Conservation (phyloP, 768 basidiomycete genomes). For the Rhizopogon vesiculosus region DNA sequence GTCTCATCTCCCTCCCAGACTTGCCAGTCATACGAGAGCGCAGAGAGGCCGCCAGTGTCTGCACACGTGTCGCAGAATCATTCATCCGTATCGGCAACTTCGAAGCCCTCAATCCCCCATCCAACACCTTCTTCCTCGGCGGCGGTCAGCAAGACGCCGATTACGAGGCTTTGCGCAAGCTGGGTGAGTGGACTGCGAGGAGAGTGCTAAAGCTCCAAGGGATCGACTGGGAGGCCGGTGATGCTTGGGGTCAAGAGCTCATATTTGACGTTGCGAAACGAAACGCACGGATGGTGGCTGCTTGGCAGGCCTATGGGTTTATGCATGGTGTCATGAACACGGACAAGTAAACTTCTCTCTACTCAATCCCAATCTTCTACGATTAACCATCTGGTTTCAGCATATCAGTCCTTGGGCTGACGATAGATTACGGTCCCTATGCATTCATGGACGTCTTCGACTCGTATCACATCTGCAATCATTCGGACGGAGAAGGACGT, state of each 20-base stretch:
- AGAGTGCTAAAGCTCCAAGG: slow-evolving; percentile 48
- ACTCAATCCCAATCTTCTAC: not conserved
- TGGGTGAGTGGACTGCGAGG: slow-evolving; percentile 71
- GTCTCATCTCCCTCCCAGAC: slow-evolving; percentile 69
- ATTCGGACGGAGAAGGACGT: slow-evolving; percentile 72
- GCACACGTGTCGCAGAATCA: slow-evolving; percentile 80
- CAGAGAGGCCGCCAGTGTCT: slow-evolving; percentile 64
- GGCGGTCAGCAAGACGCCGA: slow-evolving; percentile 74
- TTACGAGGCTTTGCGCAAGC: slow-evolving; percentile 64
- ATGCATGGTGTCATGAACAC: slow-evolving; percentile 98
- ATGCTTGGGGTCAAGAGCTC: slow-evolving; percentile 67
- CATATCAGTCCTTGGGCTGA: slow-evolving; percentile 69
- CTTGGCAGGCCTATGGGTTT: slow-evolving; percentile 93
- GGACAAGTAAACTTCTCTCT: slow-evolving; percentile 64
- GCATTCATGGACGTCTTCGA: slow-evolving; percentile 96
- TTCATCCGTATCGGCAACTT: slow-evolving; percentile 93
- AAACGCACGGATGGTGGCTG: slow-evolving; percentile 91
- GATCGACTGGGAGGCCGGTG: slow-evolving; percentile 37
- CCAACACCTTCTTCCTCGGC: slow-evolving; percentile 60
- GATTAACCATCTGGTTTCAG: slow-evolving; percentile 29
- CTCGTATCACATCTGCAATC: slow-evolving; percentile 83
- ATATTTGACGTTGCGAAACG: slow-evolving; percentile 75
- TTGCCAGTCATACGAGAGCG: slow-evolving; percentile 75
- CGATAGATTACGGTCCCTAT: slow-evolving; percentile 84
- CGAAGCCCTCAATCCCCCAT: slow-evolving; percentile 76